A percentile compares a stretch with the other conserved stretches of the same genome.
Evolutionary conservation across 2,329 filamentous ascomycete species (phyloP).

Genomic region (Alternaria sp.): DNA sequence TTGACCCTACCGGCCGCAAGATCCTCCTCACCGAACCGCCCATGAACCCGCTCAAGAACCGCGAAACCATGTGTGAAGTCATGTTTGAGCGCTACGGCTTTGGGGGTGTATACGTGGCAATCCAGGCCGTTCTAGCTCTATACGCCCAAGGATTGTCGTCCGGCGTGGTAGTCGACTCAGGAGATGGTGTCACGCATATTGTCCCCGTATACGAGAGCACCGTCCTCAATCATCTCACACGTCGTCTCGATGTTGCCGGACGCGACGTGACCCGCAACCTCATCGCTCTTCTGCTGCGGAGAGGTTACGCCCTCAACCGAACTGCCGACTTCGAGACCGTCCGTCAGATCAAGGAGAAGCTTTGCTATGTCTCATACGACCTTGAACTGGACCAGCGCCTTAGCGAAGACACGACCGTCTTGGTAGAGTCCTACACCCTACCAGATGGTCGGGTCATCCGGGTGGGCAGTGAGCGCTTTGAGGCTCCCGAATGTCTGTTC

Average conservation of each 20-base stretch:
- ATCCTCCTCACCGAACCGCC: conserved; percentile 97
- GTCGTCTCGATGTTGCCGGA: conserved; percentile 92
- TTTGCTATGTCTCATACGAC: conserved; percentile 99
- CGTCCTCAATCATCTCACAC: conserved; percentile 95
- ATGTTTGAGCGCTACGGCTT: conserved; percentile 99
- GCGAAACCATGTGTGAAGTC: conserved; percentile 97
- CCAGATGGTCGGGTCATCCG: conserved; percentile 96
- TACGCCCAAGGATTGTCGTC: conserved; percentile 86
- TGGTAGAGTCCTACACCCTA: conserved; percentile 97
- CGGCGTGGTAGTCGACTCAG: conserved; percentile 99
- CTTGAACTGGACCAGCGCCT: conserved; percentile 94
- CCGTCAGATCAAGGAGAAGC: conserved; percentile 98
- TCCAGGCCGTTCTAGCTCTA: conserved; percentile 93
- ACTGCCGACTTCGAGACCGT: conserved; percentile 99
- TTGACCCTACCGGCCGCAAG: conserved; percentile 91
- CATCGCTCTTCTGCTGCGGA: conserved; percentile 90
- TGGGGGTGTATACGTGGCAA: conserved; percentile 96
- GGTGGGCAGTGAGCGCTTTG: conserved; percentile 95
- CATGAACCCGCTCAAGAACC: conserved; percentile 96
- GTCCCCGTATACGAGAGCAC: conserved; percentile 98
- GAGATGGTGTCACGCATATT: conserved; percentile 98
- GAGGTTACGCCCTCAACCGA: conserved; percentile 95
- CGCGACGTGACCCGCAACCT: conserved; percentile 98
- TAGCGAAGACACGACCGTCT: conserved; percentile 94
- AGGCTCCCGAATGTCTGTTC: conserved; percentile 97